phyloP scores from a whole-genome alignment of 2,329 filamentous ascomycete species.

The Pseudonectria foliicola region DNA sequence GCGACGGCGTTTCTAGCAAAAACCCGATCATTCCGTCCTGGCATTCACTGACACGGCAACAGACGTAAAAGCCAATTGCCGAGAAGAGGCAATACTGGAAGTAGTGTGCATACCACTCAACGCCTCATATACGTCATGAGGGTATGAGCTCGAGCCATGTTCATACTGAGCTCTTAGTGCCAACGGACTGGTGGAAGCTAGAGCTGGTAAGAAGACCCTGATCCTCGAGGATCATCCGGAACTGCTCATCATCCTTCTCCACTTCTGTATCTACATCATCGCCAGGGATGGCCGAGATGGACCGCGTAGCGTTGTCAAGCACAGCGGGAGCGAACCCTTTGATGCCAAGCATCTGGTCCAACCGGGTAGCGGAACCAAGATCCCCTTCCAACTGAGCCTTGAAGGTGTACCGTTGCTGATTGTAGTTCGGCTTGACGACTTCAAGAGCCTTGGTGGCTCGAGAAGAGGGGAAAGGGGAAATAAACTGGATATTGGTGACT shows the following conservation, averaged over 20 bases:
- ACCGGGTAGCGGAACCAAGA: slow-evolving; percentile 32
- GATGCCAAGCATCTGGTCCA: slow-evolving; percentile 37
- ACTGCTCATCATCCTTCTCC: slow-evolving; percentile 35
- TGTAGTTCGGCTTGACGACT: slow-evolving; percentile 75
- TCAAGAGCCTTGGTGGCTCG: slow-evolving; percentile 44
- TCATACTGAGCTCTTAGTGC: slow-evolving; percentile 8
- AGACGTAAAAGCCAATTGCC: no score
- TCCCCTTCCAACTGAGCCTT: slow-evolving; percentile 53
- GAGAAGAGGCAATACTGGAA: no score
- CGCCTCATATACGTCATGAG: no score
- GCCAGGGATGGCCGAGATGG: slow-evolving; percentile 29
- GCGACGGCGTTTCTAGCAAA: no score
- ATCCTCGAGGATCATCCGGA: slow-evolving; percentile 39
- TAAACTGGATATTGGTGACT: slow-evolving; percentile 73
- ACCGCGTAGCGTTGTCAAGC: slow-evolving; percentile 43
- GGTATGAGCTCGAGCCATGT: background rate
- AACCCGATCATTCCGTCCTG: no score
- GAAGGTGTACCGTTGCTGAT: slow-evolving; percentile 57
- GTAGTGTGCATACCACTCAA: no score
- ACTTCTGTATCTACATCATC: slow-evolving; percentile 13
- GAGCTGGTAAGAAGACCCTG: slow-evolving; percentile 26
- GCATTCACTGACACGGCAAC: no score
- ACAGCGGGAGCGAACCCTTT: slow-evolving; percentile 40
- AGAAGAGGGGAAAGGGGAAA: slow-evolving; percentile 47
- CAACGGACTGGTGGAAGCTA: slow-evolving; percentile 5